Evolutionary conservation across 495 filamentous ascomycete genomes (phyloP).

Genomic region (Neurospora terricola): DNA sequence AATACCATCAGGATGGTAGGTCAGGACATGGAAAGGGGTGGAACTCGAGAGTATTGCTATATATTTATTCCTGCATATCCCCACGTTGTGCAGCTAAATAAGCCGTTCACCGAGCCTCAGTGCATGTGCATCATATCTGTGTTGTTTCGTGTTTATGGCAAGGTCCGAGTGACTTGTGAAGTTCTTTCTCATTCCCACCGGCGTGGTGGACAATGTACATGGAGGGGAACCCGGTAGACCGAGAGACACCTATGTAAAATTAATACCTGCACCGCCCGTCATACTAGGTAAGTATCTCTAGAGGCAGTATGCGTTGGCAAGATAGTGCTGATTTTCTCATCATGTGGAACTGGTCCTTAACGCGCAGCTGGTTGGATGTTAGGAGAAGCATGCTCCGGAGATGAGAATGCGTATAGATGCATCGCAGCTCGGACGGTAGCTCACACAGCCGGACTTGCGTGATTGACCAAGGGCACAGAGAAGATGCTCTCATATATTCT

Average conservation of each 20-base stretch:
- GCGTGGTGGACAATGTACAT: neutral
- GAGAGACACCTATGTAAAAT: neutral
- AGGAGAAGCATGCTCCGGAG: neutral
- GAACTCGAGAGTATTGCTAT: neutral
- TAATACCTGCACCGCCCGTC: neutral
- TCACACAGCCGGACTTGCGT: neutral
- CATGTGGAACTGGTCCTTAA: neutral
- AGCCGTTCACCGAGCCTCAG: neutral
- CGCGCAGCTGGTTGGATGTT: neutral
- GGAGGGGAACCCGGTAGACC: neutral
- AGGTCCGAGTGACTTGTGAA: neutral
- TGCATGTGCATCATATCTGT: neutral
- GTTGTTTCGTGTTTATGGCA: neutral
- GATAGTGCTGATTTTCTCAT: neutral
- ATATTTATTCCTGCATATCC: neutral
- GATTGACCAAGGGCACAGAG: neutral
- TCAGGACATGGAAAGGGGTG: neutral
- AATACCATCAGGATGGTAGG: neutral
- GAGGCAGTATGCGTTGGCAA: neutral
- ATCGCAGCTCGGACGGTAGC: neutral
- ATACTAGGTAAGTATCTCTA: neutral
- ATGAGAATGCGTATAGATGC: neutral
- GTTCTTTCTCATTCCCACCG: neutral
- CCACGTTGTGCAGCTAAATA: neutral
- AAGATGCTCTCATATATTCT: neutral